A percentile compares a stretch with the other conserved stretches of the same genome.
phyloP scores from a whole-genome alignment of 148 eudicot species.

The Silene latifolia region DNA sequence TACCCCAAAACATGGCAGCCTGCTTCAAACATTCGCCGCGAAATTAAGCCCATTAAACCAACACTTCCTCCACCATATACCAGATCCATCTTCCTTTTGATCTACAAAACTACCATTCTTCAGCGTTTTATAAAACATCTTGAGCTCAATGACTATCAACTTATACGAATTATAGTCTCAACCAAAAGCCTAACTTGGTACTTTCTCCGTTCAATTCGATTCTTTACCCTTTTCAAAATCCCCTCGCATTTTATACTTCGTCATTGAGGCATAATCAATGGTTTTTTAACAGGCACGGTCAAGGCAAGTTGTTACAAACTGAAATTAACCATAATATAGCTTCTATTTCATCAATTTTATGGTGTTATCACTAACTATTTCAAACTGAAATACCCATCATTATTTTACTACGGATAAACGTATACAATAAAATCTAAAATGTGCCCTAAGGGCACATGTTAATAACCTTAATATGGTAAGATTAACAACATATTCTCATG shows the following conservation, averaged over 20 bases:
- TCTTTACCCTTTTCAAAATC: background rate
- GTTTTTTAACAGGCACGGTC: background rate
- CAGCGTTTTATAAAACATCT: no score
- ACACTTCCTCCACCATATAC: constrained; percentile 98
- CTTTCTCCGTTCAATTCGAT: background rate
- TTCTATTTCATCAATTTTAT: background rate
- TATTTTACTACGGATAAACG: background rate
- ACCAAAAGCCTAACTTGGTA: no score
- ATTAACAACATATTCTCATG: no score
- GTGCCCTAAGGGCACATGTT: no score
- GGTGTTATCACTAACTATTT: no score
- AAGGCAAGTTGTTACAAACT: background rate
- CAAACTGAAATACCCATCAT: no score
- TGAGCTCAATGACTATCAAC: no score
- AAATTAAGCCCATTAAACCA: constrained; percentile 90
- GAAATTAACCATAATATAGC: background rate
- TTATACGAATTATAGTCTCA: no score
- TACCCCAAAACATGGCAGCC: constrained; percentile 98
- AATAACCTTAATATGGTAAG: no score
- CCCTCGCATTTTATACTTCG: background rate
- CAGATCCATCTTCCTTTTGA: constrained; percentile 76
- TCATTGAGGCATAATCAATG: background rate
- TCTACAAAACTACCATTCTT: constrained; percentile 35
- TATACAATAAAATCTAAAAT: no score
- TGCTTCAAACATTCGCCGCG: constrained; percentile 67